phyloP scores from a whole-genome alignment of 106 monocot species.

The Dendrobium huoshanense region DNA sequence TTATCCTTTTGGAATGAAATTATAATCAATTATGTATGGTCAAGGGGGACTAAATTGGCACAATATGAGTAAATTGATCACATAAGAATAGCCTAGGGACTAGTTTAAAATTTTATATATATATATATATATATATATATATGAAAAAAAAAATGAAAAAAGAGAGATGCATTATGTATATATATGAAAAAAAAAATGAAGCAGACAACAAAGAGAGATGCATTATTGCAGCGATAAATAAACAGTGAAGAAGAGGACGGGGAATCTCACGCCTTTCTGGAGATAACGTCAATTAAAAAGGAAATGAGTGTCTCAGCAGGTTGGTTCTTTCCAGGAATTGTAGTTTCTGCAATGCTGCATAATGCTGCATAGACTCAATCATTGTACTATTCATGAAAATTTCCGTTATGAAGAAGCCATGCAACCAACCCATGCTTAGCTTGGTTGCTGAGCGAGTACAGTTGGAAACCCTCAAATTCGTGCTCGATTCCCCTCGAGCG shows the following conservation, averaged over 20 bases:
- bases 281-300: neutral
- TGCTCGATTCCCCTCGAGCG: too few relatives aligned
- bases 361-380: neutral
- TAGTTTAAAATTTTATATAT: too few relatives aligned
- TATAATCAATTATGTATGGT: too few relatives aligned
- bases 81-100: too few relatives aligned
- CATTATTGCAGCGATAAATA: neutral
- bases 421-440: too few relatives aligned
- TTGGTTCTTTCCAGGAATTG: neutral
- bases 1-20: too few relatives aligned
- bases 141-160: neutral
- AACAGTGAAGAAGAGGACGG: neutral
- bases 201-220: neutral
- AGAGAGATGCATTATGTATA: too few relatives aligned
- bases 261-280: neutral
- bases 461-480: too few relatives aligned
- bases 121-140: too few relatives aligned
- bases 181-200: neutral
- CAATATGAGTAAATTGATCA: too few relatives aligned
- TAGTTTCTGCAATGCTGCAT: neutral
- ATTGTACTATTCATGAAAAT: neutral
- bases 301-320: neutral
- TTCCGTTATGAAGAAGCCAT: neutral
- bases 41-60: too few relatives aligned
- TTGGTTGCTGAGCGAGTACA: too few relatives aligned